Conservation (phyloP, 805 yeast species). For the Ogataea nonfermentans region DNA sequence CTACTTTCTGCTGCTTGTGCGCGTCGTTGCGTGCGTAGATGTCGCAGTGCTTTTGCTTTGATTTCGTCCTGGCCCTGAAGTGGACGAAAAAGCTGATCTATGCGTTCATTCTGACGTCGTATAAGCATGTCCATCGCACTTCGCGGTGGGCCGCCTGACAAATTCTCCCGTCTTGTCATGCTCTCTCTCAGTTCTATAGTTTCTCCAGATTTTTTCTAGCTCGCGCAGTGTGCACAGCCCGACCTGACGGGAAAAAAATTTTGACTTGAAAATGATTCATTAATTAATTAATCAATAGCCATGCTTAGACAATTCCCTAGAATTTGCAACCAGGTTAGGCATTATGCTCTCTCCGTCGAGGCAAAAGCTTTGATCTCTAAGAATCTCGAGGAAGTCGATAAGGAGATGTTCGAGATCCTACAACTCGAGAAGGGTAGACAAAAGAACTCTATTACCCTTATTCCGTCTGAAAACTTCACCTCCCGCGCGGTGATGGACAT, state of each 20-base stretch:
- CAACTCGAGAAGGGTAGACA: slow-evolving; percentile 80
- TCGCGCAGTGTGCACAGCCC: slow-evolving; percentile 7
- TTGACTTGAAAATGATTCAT: slow-evolving; percentile 7
- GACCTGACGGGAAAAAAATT: slow-evolving; percentile 1
- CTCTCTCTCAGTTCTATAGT: not conserved
- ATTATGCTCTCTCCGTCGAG: slow-evolving; percentile 38
- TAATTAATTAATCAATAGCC: slow-evolving; percentile 1
- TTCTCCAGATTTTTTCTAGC: slow-evolving; percentile 8
- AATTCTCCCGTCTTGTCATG: not conserved
- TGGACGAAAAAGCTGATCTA: slow-evolving; percentile 25
- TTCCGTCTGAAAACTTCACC: slow-evolving; percentile 96
- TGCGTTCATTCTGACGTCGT: slow-evolving; percentile 12
- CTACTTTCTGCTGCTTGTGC: slow-evolving; percentile 11
- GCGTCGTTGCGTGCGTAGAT: slow-evolving; percentile 15
- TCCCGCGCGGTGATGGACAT: slow-evolving; percentile 92
- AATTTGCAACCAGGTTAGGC: slow-evolving; percentile 8
- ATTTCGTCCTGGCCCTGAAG: slow-evolving; percentile 10
- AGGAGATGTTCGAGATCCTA: slow-evolving; percentile 80
- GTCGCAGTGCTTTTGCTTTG: slow-evolving; percentile 3
- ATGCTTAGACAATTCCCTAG: slow-evolving; percentile 12
- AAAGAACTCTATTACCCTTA: slow-evolving; percentile 85
- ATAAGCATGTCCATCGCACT: slow-evolving; percentile 1
- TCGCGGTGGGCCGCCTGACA: not conserved
- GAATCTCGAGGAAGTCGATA: slow-evolving; percentile 68
- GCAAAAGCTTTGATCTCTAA: slow-evolving; percentile 57